These are phyloP conservation scores for Aspergillus tubingensis DNA, from an alignment of 2,329 filamentous ascomycete species.

Conservation along the genomic window DNA sequence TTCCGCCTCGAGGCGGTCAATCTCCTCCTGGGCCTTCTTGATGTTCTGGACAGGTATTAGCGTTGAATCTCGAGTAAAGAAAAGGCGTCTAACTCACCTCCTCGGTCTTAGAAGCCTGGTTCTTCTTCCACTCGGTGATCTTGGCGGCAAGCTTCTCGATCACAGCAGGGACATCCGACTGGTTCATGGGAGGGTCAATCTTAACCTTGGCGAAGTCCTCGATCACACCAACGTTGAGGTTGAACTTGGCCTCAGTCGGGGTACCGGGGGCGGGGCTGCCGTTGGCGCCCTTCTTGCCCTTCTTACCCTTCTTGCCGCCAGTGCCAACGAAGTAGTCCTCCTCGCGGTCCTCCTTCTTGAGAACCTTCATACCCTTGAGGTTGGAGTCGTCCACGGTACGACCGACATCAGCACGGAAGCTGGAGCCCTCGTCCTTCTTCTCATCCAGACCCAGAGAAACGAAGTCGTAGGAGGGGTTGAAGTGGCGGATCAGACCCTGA, in stretches of 20 bases:
- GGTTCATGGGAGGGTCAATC: conserved; percentile 84
- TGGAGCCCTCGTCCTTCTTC: conserved; percentile 57
- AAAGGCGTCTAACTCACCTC: conserved; percentile 63
- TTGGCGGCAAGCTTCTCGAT: conserved; percentile 92
- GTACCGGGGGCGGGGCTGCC: conserved; percentile 52
- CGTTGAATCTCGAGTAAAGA: not conserved
- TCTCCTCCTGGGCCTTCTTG: conserved; percentile 93
- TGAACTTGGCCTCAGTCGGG: conserved; percentile 67
- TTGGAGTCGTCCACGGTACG: conserved; percentile 82
- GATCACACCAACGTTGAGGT: conserved; percentile 85
- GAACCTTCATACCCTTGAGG: conserved; percentile 80
- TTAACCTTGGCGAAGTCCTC: conserved; percentile 84
- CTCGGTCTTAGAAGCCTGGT: conserved; percentile 86
- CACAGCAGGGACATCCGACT: conserved; percentile 74
- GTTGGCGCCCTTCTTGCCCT: conserved; percentile 70
- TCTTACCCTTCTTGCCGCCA: conserved; percentile 82
- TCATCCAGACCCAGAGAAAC: conserved; percentile 56
- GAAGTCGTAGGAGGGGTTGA: conserved; percentile 79
- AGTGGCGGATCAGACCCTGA: conserved; percentile 84
- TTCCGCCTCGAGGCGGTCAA: conserved; percentile 78
- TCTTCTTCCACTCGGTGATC: conserved; percentile 84
- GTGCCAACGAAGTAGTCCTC: conserved; percentile 78
- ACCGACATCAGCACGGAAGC: conserved; percentile 75
- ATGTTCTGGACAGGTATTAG: conserved; percentile 70
- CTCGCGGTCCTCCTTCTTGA: conserved; percentile 83